Base-by-base conservation (phyloP, 176 grass and related monocot genomes). In the Aegilops sharonensis region DNA sequence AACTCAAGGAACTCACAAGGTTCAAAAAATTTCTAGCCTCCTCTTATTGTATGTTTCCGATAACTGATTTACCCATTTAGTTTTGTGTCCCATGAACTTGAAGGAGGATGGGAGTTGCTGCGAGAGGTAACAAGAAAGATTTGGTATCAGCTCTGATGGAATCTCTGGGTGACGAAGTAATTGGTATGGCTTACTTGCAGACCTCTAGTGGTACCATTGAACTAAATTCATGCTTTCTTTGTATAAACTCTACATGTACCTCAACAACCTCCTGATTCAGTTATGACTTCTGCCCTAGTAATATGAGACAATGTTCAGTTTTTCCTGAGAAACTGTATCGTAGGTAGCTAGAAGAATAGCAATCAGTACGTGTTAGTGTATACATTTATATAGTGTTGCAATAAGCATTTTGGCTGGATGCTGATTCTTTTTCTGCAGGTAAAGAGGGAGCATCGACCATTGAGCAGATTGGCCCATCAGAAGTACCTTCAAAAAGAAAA, bases 121-220 rank as follows among this genome's bases (percentile, higher is more conserved):
- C 45, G 35, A 95, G 72, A 84, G 93, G 96, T 61, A 98, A 76
- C 70, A 98, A 95, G 68, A 98, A 94, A 81, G 91, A 95, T 47
- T 89, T 95, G 69, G 84, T 98, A 47, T 92, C 91, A 4, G 88
- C 91, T 64, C 37, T 98, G 47, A 81, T 91, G 86, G 31, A 78
- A 81, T 89, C 84, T 78, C 43, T 87, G 81, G n/a, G 77, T 13
- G 42, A 61, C 20, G 78, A 75, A 37, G 75, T 43, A 60, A 91
- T 88, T 73, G 93, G 93, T 94, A 90, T 68, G 70, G 1, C n/a
- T 78, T 89, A 86, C 2, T 32, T 83, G 37, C 40, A 71, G n/a
- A 57, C 39, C 62, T 80, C 45, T 69, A 78, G 68, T 31, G 30
- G 57, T 84, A 84, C 9, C 47, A 79, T 87, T 84, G 57, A 75